These are phyloP conservation scores for Botrytis paeoniae DNA, from an alignment of 2,329 filamentous ascomycete genomes.

Conservation along the genomic window DNA sequence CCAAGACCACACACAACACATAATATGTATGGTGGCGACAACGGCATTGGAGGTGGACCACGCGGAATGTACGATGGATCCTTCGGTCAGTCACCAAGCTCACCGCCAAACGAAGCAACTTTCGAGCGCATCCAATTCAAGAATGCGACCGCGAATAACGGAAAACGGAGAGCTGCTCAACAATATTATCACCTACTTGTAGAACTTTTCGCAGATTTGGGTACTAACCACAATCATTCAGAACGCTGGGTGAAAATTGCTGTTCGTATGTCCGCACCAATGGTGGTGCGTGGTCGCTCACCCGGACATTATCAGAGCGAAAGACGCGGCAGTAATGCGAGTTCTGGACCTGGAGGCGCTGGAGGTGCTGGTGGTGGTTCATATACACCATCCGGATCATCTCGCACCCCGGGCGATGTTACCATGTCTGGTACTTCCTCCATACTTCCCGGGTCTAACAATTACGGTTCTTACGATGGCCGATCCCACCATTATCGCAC, in stretches of 20 bases:
- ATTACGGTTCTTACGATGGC: slow-evolving; percentile 33
- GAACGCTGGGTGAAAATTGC: slow-evolving; percentile 57
- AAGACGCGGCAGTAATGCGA: slow-evolving; percentile 49
- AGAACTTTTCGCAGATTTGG: slow-evolving; percentile 60
- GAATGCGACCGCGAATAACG: slow-evolving; percentile 71
- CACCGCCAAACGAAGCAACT: slow-evolving; percentile 35
- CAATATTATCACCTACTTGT: slow-evolving; percentile 72
- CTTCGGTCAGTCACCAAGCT: slow-evolving; percentile 32
- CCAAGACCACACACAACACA: slow-evolving; percentile 34
- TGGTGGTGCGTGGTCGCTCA: slow-evolving; percentile 65
- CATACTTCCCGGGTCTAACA: slow-evolving; percentile 31
- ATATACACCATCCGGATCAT: slow-evolving; percentile 31
- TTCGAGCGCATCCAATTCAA: slow-evolving; percentile 77
- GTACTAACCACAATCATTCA: slow-evolving; percentile 30
- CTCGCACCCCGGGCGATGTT: slow-evolving; percentile 33
- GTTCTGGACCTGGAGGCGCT: slow-evolving; percentile 53
- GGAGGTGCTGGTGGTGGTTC: slow-evolving; percentile 33
- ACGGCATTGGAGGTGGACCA: slow-evolving; percentile 26
- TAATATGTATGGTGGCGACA: slow-evolving; percentile 30
- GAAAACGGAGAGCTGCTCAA: slow-evolving; percentile 68
- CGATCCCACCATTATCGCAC: slow-evolving; percentile 34
- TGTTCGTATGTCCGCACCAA: slow-evolving; percentile 55
- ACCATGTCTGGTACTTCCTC: slow-evolving; percentile 33
- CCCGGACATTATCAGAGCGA: slow-evolving; percentile 61
- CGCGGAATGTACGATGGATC: slow-evolving; percentile 27